Evolutionary conservation across 2,329 filamentous ascomycete species (phyloP).

Genomic region (Zymoseptoria brevis): DNA sequence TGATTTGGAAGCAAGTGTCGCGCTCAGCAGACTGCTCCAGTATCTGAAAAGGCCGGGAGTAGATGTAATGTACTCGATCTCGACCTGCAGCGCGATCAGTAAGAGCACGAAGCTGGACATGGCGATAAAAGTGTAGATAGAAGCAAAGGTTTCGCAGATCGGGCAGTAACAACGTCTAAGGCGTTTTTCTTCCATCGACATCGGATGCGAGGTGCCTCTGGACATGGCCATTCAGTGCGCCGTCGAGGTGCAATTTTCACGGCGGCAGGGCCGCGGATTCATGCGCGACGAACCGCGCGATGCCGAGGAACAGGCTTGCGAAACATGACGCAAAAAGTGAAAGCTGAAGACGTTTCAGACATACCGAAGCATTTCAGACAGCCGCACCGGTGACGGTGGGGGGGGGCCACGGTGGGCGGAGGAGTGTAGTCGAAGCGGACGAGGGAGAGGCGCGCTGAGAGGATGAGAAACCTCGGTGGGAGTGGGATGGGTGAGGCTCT

Average conservation of each 20-base stretch:
- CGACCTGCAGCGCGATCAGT: background rate
- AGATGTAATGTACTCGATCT: background rate
- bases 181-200: background rate
- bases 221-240: background rate
- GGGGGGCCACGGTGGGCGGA: background rate
- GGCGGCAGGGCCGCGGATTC: background rate
- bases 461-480: background rate
- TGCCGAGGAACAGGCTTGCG: background rate
- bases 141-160: background rate
- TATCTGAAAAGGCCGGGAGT: background rate
- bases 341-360: background rate
- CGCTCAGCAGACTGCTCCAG: background rate
- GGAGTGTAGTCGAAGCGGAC: background rate
- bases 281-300: background rate
- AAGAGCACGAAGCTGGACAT: background rate
- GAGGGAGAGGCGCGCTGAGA: background rate
- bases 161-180: background rate
- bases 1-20: background rate
- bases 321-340: background rate
- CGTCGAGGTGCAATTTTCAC: background rate
- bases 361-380: background rate
- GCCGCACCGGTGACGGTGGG: background rate
- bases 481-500: background rate
- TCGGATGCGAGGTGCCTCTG: background rate
- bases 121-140: background rate